Percentiles rank a stretch among this genome's conserved stretches.
phyloP scores from a whole-genome alignment of 129 eudicot genomes.

The Lactuca sativa region DNA sequence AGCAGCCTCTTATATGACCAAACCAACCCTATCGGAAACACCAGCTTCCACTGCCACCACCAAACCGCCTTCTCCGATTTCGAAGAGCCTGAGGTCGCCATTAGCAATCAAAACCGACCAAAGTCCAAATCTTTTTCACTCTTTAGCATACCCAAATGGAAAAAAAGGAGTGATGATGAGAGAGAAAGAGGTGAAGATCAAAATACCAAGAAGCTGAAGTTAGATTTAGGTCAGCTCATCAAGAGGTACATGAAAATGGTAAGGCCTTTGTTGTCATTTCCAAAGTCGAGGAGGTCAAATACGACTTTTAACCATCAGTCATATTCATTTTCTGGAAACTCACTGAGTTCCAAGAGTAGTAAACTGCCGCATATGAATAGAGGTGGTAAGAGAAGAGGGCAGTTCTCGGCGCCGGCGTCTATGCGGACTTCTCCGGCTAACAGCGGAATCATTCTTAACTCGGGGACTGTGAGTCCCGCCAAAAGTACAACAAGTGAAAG shows the following conservation, averaged over 20 bases:
- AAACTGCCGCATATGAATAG: slow-evolving; percentile 8
- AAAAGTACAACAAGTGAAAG: slow-evolving; percentile 58
- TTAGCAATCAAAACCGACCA: slow-evolving; percentile 3
- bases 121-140: slow-evolving; percentile 77
- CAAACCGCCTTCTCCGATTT: slow-evolving; percentile 31
- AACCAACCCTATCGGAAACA: slow-evolving; percentile 12
- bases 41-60: slow-evolving; percentile 43
- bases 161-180: slow-evolving; percentile 38
- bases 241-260: slow-evolving; percentile 79
- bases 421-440: slow-evolving; percentile 78
- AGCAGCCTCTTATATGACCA: slow-evolving; percentile 33
- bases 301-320: slow-evolving; percentile 37
- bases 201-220: slow-evolving; percentile 44
- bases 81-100: slow-evolving; percentile 10
- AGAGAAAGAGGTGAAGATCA: slow-evolving; percentile 33
- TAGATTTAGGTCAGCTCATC: slow-evolving; percentile 53
- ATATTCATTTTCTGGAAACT: slow-evolving; percentile 61
- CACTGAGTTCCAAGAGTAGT: slow-evolving; percentile 6
- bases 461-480: slow-evolving; percentile 29
- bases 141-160: slow-evolving; percentile 62
- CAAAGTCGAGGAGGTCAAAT: slow-evolving; percentile 36
- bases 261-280: slow-evolving; percentile 51
- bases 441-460: slow-evolving; percentile 59
- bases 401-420: slow-evolving; percentile 78
- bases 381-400: slow-evolving; percentile 45